Percentiles rank a stretch among this genome's conserved stretches.
Conservation (phyloP, 2,329 filamentous ascomycete genomes). For the Raffaelea albimanens region DNA sequence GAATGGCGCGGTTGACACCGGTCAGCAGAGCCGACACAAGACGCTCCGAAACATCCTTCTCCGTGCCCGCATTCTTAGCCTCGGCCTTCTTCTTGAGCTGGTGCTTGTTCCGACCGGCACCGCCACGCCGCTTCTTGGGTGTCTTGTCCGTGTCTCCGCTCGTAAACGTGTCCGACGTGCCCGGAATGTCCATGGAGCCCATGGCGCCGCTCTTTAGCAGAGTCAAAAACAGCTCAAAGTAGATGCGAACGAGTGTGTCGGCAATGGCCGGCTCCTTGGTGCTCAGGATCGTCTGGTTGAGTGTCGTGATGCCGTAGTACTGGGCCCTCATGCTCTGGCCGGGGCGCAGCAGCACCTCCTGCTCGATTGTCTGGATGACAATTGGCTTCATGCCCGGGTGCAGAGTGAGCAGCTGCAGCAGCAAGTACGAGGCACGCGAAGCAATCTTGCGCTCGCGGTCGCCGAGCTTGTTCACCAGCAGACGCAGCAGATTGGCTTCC, state of each 20-base stretch:
- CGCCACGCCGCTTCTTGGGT: conserved; percentile 3
- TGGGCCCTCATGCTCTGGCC: conserved; percentile 81
- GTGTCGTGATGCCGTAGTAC: conserved; percentile 92
- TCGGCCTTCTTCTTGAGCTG: conserved; percentile 19
- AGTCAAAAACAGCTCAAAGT: conserved; percentile 80
- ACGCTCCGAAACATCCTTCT: conserved; percentile 76
- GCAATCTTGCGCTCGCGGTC: conserved; percentile 94
- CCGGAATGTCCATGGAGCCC: conserved; percentile 25
- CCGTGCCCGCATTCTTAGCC: conserved; percentile 28
- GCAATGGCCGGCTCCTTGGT: conserved; percentile 73
- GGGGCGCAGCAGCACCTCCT: conserved; percentile 77
- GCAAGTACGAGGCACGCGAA: conserved; percentile 81
- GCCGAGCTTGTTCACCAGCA: conserved; percentile 93
- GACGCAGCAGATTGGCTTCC: conserved; percentile 81
- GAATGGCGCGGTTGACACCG: conserved; percentile 91
- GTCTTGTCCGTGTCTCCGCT: conserved; percentile 5
- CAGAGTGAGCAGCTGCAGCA: conserved; percentile 80
- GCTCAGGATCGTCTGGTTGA: conserved; percentile 93
- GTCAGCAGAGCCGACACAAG: conserved; percentile 84
- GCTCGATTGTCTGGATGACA: conserved; percentile 76
- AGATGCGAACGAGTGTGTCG: conserved; percentile 74
- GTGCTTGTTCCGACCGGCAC: conserved; percentile 25
- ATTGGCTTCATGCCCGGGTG: conserved; percentile 92
- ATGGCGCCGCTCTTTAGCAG: conserved; percentile 58
- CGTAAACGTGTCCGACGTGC: conserved; percentile 15